Percentiles rank a stretch among this genome's conserved stretches.
Evolutionary conservation across 176 grass and related monocot species (phyloP).

Genomic region (Musa acuminata): DNA sequence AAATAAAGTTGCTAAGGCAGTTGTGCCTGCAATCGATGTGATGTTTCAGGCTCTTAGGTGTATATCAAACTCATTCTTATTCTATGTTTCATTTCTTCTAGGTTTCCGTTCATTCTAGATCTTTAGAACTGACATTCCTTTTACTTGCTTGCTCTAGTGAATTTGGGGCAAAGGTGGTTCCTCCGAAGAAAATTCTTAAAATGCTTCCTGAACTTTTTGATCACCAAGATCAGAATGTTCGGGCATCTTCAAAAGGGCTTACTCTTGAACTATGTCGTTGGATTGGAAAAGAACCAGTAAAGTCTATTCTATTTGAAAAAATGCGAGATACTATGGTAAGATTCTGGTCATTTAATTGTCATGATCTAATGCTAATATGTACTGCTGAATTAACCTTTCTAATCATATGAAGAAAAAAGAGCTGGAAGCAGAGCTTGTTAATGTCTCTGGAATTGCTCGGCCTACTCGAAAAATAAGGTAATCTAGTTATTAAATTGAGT

Average conservation of each 20-base stretch:
- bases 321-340: slow-evolving; percentile 97
- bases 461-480: slow-evolving; percentile 99
- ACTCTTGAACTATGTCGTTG: slow-evolving; percentile 94
- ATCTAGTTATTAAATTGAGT: not conserved
- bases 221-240: slow-evolving; percentile 96
- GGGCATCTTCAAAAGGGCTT: slow-evolving; percentile 91
- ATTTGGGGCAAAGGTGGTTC: slow-evolving; percentile 83
- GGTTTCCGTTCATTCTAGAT: not conserved
- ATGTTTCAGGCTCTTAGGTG: slow-evolving; percentile 99
- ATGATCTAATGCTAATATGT: not conserved
- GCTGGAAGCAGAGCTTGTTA: slow-evolving; percentile 82
- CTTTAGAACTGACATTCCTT: not conserved
- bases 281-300: slow-evolving; percentile 97
- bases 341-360: slow-evolving; percentile 10
- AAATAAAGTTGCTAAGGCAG: slow-evolving; percentile 98
- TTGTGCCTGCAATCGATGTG: slow-evolving; percentile 98
- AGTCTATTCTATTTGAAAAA: slow-evolving; percentile 95
- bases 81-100: not conserved
- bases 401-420: slow-evolving; percentile 87
- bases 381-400: slow-evolving; percentile 21
- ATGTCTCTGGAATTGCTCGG: slow-evolving; percentile 62
- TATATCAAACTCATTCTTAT: slow-evolving; percentile 13
- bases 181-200: slow-evolving; percentile 94
- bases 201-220: slow-evolving; percentile 99
- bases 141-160: slow-evolving; percentile 42